Evolutionary conservation across 805 yeast genomes (phyloP).

Genomic region (Sugiyamaella floridensis): DNA sequence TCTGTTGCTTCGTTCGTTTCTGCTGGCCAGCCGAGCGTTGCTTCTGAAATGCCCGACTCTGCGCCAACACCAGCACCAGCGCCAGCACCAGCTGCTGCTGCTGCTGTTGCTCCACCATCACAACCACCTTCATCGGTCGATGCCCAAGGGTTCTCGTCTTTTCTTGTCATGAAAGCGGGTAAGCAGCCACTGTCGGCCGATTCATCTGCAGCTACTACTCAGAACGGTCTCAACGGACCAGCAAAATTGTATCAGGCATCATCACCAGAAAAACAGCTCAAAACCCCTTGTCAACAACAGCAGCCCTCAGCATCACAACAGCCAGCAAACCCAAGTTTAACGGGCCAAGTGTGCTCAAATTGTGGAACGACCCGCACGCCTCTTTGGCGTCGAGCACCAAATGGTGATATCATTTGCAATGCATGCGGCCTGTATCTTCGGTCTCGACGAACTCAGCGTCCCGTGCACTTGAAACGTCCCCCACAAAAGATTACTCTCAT

Average conservation of each 20-base stretch:
- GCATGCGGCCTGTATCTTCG: constrained; percentile 85
- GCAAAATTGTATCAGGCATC: background rate
- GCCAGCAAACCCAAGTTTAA: background rate
- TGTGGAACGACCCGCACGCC: constrained; percentile 92
- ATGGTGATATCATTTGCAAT: constrained; percentile 87
- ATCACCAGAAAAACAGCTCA: background rate
- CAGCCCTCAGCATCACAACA: background rate
- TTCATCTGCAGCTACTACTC: background rate
- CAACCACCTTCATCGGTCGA: background rate
- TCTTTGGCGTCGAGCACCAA: constrained; percentile 88
- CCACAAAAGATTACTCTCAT: constrained; percentile 42
- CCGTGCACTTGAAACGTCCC: constrained; percentile 56
- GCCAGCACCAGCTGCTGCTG: background rate
- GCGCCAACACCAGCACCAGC: background rate
- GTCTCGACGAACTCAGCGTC: constrained; percentile 56
- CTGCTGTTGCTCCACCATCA: no score
- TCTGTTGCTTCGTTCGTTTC: constrained; percentile 14
- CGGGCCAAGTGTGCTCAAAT: constrained; percentile 61
- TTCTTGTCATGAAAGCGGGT: constrained; percentile 6
- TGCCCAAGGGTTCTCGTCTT: constrained; percentile 4
- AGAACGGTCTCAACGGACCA: background rate
- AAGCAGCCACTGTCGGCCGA: constrained; percentile 1
- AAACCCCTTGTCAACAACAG: background rate
- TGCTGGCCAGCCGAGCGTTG: background rate
- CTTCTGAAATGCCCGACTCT: background rate